Evolutionary conservation across 179 eudicot species (phyloP).

Genomic region (Camellia oleifera): DNA sequence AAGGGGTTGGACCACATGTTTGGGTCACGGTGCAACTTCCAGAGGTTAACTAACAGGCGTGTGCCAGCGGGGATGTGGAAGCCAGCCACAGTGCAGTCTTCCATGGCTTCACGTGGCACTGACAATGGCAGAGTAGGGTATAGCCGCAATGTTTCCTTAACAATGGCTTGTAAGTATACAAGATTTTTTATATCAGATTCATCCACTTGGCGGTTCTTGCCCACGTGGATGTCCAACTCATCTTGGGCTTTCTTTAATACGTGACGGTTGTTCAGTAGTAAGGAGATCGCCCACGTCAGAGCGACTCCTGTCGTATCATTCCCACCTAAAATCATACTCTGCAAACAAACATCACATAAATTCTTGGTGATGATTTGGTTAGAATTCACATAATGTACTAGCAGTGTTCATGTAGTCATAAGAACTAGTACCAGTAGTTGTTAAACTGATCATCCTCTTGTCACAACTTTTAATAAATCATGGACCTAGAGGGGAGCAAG

Average conservation of each 20-base stretch:
- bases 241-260: slow-evolving; percentile 16
- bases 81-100: slow-evolving; percentile 15
- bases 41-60: slow-evolving; percentile 4
- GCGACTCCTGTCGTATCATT: slow-evolving; percentile 16
- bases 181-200: slow-evolving; percentile 16
- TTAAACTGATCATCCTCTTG: too few relatives aligned
- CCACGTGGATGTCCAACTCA: slow-evolving; percentile 19
- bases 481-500: too few relatives aligned
- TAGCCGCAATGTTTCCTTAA: slow-evolving; percentile 19
- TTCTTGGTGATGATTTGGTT: too few relatives aligned
- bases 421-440: too few relatives aligned
- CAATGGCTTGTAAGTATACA: slow-evolving; percentile 21
- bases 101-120: slow-evolving; percentile 2
- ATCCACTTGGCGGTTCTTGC: slow-evolving; percentile 11
- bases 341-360: neutral
- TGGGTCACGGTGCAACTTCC: slow-evolving; percentile 19
- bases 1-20: slow-evolving; percentile 16
- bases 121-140: slow-evolving; percentile 13
- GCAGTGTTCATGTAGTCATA: neutral
- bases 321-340: slow-evolving; percentile 23
- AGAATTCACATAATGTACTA: too few relatives aligned
- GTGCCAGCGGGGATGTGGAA: slow-evolving; percentile 18
- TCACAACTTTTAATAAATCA: too few relatives aligned
- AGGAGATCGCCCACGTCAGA: slow-evolving; percentile 27
- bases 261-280: slow-evolving; percentile 21